Percentiles rank a stretch among this genome's conserved stretches.
Conservation (phyloP, 768 basidiomycete species). For the Rhodocollybia butyracea region DNA sequence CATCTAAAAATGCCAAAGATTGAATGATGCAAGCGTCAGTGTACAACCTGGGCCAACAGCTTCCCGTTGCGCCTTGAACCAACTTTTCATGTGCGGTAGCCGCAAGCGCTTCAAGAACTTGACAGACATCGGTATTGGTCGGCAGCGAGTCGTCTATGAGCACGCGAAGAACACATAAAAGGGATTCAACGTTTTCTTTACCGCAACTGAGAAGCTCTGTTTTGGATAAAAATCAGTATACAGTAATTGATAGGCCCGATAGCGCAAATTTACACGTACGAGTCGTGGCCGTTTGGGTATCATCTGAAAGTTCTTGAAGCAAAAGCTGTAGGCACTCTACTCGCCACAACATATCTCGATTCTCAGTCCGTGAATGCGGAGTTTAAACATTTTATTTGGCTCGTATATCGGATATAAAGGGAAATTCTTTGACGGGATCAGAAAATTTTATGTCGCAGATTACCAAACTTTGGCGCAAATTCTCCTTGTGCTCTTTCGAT, state of each 20-base stretch:
- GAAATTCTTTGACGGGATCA: neutral
- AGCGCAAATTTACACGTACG: neutral
- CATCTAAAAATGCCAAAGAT: conserved; percentile 35
- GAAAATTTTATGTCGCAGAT: neutral
- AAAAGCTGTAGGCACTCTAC: neutral
- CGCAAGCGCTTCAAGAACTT: conserved; percentile 40
- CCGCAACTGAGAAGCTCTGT: conserved; percentile 11
- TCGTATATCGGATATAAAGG: neutral
- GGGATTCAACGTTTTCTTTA: neutral
- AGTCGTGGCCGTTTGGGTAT: neutral
- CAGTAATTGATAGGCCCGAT: neutral
- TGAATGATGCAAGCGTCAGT: conserved; percentile 71
- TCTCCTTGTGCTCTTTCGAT: neutral
- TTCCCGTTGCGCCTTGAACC: conserved; percentile 30
- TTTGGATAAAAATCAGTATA: too few species aligned
- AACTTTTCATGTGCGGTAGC: conserved; percentile 47
- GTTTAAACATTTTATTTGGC: too few species aligned
- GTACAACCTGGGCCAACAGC: conserved; percentile 68
- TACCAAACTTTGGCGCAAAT: neutral
- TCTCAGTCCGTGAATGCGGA: too few species aligned
- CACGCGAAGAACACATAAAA: neutral
- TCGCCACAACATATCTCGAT: conserved; percentile 6
- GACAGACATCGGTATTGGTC: too few species aligned
- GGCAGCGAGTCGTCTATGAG: neutral
- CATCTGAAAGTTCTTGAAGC: neutral